These are phyloP conservation scores for Chalciporus chontae DNA, from an alignment of 768 basidiomycete genomes.

Conservation along the genomic window DNA sequence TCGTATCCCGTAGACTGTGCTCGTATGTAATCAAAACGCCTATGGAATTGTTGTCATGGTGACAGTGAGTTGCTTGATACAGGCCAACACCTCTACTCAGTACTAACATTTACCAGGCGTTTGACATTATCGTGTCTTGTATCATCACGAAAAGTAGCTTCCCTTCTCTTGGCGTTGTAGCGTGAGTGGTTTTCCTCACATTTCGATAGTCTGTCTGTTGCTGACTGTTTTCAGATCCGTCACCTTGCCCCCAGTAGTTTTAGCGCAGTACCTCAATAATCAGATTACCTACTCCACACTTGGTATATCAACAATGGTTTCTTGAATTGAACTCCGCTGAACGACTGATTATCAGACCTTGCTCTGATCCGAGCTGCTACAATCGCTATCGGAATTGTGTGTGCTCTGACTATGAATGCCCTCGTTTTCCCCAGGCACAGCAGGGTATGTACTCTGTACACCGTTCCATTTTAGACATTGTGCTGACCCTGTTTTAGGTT, in stretches of 20 bases:
- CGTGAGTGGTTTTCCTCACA: conserved; percentile 28
- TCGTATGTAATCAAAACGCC: conserved; percentile 39
- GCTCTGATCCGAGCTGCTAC: conserved; percentile 37
- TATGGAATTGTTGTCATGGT: conserved; percentile 39
- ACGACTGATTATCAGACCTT: conserved; percentile 29
- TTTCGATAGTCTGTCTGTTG: not conserved
- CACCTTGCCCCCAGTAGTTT: conserved; percentile 42
- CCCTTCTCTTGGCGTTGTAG: conserved; percentile 41
- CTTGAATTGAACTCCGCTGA: not conserved
- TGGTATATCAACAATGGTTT: conserved; percentile 20
- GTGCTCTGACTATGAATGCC: conserved; percentile 42
- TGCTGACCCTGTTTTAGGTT: conserved; percentile 26
- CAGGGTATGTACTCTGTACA: conserved; percentile 32
- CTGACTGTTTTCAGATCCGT: conserved; percentile 30
- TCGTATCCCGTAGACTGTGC: conserved; percentile 30
- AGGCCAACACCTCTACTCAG: not conserved
- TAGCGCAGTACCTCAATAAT: conserved; percentile 28
- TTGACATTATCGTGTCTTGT: conserved; percentile 40
- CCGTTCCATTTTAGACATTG: not conserved
- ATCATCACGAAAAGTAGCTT: conserved; percentile 27
- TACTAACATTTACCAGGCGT: conserved; percentile 26
- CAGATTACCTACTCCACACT: conserved; percentile 26
- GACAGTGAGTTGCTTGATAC: conserved; percentile 28
- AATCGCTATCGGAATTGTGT: conserved; percentile 44
- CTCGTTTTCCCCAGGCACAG: conserved; percentile 46